Base-by-base conservation (phyloP, 345 rosid genomes). In the Boechera retrofracta region DNA sequence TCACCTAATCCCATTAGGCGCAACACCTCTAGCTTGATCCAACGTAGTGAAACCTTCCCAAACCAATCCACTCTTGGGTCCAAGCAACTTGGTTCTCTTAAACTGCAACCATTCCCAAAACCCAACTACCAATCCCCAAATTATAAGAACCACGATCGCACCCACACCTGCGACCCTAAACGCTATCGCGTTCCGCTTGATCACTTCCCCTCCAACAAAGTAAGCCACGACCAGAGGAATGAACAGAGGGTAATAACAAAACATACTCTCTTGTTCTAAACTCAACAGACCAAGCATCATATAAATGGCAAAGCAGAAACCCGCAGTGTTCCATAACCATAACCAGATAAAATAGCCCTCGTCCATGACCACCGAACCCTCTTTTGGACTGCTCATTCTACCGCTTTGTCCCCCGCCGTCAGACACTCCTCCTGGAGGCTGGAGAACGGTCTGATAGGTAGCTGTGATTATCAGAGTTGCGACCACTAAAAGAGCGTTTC, bases 391-490 rank as follows among this genome's bases (percentile, higher is more conserved):
- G 21, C 58, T 74, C 0, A 1, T 52, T 38, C 13, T 24, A 15
- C 29, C 31, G 12, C 4, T 29, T 62, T 29, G 18, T 13, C 38
- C 53, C 5, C 75, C 68, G 2, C 66, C 35, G 5, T 64, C 69
- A 21, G 54, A 69, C 36, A 81, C 36, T 18, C 80, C 84, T 9
- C 73, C 80, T 5, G 74, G 67, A 5, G 85, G 85, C 63, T 56
- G 59, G 29, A 84, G 79, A 21, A 35, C 58, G 6, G 81, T 80
- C 41, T 62, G 73, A 32, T 62, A 84, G 0, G 83, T 80, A 10
- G 85, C 67, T 28, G 83, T 84, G 44, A 83, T 60, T 6, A 80
- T 80, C 15, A 82, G 52, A 47, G 80, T 18, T 26, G 74, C 71
- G 32, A 75, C 83, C 11, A 80, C 79, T 39, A 82, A 72, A 42